Evolutionary conservation across 2,329 filamentous ascomycete genomes (phyloP).

Genomic region (Pezicula neosporulosa): DNA sequence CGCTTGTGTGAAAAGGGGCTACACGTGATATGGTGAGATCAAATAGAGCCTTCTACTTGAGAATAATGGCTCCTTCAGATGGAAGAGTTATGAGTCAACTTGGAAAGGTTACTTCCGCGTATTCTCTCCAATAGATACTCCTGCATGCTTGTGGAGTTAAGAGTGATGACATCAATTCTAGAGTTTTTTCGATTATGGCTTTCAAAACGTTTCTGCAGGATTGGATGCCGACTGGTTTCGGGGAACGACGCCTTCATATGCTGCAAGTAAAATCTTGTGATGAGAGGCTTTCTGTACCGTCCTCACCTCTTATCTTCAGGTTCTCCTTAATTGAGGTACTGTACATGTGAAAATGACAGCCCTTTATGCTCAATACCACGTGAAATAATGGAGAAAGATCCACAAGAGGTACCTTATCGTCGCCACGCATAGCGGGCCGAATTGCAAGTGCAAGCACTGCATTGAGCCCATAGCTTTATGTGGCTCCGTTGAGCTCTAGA

Average conservation of each 20-base stretch:
- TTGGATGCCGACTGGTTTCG: neutral
- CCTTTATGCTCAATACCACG: neutral
- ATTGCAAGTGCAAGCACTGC: neutral
- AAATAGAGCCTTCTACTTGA: no score
- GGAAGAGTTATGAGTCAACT: no score
- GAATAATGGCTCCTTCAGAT: no score
- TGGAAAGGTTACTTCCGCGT: no score
- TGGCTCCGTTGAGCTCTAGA: neutral
- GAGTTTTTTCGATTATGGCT: neutral
- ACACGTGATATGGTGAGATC: no score
- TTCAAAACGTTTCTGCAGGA: neutral
- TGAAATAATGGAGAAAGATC: neutral
- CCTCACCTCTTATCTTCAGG: no score
- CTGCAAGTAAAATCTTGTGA: neutral
- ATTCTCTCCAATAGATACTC: no score
- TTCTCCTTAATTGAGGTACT: no score
- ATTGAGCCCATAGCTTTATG: neutral
- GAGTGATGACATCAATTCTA: neutral
- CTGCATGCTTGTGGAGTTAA: neutral
- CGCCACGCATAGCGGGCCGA: neutral
- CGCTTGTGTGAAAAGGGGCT: no score
- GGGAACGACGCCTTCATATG: neutral
- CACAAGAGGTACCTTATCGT: neutral
- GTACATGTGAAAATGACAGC: no score
- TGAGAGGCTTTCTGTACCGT: no score